Conservation (phyloP, 129 eudicot genomes). For the Daucus carota region DH1_v3.0 NC_030382.2:56592501-56593000, state of each 20-base stretch:
- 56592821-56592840: background rate
- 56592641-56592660: conserved; percentile 76
- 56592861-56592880: background rate
- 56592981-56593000: background rate
- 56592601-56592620: conserved; percentile 66
- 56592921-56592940: background rate
- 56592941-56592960: background rate
- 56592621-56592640: conserved; percentile 66
- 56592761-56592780: background rate
- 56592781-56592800: background rate
- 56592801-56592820: conserved; percentile 3
- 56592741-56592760: background rate
- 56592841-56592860: background rate
- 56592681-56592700: conserved; percentile 76
- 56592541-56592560: background rate
- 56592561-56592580: background rate
- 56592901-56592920: background rate
- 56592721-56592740: background rate
- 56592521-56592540: background rate
- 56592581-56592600: conserved; percentile 94
- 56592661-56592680: conserved; percentile 95
- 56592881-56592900: background rate
- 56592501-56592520: background rate
- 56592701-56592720: background rate
- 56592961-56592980: background rate